These are phyloP conservation scores for Fagopyrum homotropicum DNA, from an alignment of 148 eudicot species.

Conservation along the genomic window DNA sequence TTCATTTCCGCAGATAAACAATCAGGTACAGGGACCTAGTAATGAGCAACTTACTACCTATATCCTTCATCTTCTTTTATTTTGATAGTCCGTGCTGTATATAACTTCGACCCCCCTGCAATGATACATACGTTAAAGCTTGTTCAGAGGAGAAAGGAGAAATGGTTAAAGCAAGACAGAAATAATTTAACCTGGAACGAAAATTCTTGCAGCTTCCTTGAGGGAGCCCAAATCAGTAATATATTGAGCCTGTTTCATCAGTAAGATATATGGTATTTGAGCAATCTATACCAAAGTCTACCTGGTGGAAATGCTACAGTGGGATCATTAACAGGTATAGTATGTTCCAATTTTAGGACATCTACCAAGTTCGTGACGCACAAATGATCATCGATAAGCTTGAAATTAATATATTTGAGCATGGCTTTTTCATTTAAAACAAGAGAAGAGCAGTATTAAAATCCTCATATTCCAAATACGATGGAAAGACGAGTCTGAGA, in stretches of 20 bases:
- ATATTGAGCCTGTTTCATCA: slow-evolving; percentile 68
- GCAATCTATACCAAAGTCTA: slow-evolving; percentile 1
- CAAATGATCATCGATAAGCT: not conserved
- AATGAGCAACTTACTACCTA: slow-evolving; percentile 33
- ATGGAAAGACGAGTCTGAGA: not conserved
- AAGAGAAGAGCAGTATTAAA: not conserved
- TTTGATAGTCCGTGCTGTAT: slow-evolving; percentile 69
- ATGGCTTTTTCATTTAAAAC: not conserved
- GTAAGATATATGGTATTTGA: not conserved
- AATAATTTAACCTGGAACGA: slow-evolving; percentile 67
- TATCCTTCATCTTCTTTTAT: slow-evolving; percentile 80
- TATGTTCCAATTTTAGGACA: not conserved
- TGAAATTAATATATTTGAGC: not conserved
- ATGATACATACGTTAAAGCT: slow-evolving; percentile 2
- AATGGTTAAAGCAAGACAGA: not conserved
- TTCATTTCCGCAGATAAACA: not conserved
- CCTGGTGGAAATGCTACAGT: not conserved
- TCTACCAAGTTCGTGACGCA: not conserved
- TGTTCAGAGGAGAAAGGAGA: not conserved
- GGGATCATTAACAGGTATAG: not conserved
- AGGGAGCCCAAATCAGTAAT: slow-evolving; percentile 71
- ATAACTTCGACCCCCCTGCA: slow-evolving; percentile 62
- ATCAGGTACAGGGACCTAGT: not conserved
- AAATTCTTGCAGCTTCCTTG: slow-evolving; percentile 80
- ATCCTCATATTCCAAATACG: not conserved